These are phyloP conservation scores for Knufia fluminis DNA, from an alignment of 2,329 filamentous ascomycete genomes.

Conservation along the genomic window DNA sequence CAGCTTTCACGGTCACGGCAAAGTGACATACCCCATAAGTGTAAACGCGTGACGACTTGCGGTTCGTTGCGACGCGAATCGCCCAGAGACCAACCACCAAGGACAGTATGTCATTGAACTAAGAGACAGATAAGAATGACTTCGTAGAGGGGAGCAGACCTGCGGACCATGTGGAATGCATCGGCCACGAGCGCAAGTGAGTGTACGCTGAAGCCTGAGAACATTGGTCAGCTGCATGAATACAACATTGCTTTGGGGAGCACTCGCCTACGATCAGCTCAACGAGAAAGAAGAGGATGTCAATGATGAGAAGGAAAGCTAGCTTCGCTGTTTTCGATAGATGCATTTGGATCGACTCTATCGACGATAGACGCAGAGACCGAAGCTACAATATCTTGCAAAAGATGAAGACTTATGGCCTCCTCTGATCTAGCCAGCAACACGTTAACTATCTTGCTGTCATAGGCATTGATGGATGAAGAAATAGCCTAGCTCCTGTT, in stretches of 20 bases:
- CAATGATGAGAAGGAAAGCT: slow-evolving; percentile 81
- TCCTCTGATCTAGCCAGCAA: too few relatives aligned
- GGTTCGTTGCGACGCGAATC: slow-evolving; percentile 74
- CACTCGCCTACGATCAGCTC: slow-evolving; percentile 63
- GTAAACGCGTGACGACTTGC: slow-evolving; percentile 71
- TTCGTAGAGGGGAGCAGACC: background rate
- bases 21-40: slow-evolving; percentile 72
- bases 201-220: slow-evolving; percentile 57
- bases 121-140: slow-evolving; percentile 4
- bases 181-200: slow-evolving; percentile 90
- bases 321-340: slow-evolving; percentile 91
- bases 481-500: too few relatives aligned
- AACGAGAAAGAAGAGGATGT: slow-evolving; percentile 77
- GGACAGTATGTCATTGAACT: slow-evolving; percentile 91
- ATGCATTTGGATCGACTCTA: slow-evolving; percentile 2
- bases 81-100: slow-evolving; percentile 65
- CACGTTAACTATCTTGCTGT: too few relatives aligned
- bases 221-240: slow-evolving; percentile 15
- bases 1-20: background rate
- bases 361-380: too few relatives aligned
- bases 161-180: slow-evolving; percentile 85
- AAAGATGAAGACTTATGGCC: too few relatives aligned
- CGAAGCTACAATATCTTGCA: too few relatives aligned
- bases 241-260: background rate
- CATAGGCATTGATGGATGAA: too few relatives aligned